Evolutionary conservation across 306 rosid species (phyloP).

Genomic region (Trifolium subterraneum): DNA sequence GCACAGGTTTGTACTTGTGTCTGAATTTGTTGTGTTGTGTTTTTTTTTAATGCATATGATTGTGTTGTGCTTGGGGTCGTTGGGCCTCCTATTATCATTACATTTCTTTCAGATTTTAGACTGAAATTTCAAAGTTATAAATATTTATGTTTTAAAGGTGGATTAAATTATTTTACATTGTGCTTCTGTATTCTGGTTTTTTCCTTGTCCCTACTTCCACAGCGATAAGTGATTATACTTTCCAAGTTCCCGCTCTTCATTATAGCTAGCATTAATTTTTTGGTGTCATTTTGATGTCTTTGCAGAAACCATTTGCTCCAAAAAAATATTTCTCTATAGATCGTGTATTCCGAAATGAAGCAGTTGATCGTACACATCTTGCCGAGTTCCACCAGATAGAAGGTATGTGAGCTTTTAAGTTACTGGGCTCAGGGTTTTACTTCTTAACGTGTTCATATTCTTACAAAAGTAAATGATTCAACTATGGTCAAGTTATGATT

Average conservation of each 20-base stretch:
- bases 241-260: constrained; percentile 5
- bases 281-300: constrained; percentile 20
- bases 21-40: constrained; percentile 32
- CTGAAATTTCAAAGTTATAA: constrained; percentile 4
- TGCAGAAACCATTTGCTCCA: constrained; percentile 83
- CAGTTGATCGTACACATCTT: constrained; percentile 97
- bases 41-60: constrained; percentile 21
- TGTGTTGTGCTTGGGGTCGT: constrained; percentile 21
- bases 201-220: not conserved
- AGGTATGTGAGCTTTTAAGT: constrained; percentile 57
- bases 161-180: constrained; percentile 16
- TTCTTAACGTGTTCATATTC: constrained; percentile 21
- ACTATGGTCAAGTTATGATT: not conserved
- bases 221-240: constrained; percentile 1
- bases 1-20: constrained; percentile 66
- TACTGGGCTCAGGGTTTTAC: constrained; percentile 3
- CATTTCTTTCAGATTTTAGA: constrained; percentile 14
- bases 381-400: constrained; percentile 99
- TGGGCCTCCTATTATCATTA: constrained; percentile 8
- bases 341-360: constrained; percentile 98
- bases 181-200: not conserved
- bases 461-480: constrained; percentile 12
- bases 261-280: not conserved
- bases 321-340: constrained; percentile 94
- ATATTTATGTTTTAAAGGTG: constrained; percentile 8